phyloP scores from a whole-genome alignment of 2,329 filamentous ascomycete species.

The Graphilbum sp. region DNA sequence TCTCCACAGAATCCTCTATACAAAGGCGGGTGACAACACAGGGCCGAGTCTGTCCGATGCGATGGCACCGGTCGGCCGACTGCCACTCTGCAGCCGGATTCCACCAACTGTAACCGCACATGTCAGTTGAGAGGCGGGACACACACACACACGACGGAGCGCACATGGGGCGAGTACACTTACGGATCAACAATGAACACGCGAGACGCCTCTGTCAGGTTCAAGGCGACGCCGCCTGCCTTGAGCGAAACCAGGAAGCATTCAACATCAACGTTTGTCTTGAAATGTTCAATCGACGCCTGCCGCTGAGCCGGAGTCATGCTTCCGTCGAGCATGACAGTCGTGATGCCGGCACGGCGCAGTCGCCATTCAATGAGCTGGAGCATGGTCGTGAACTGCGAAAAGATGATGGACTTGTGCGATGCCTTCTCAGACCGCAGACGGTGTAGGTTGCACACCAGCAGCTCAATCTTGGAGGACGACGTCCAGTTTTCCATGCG shows the following conservation, averaged over 20 bases:
- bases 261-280: slow-evolving; percentile 86
- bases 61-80: slow-evolving; percentile 82
- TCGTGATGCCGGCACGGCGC: slow-evolving; percentile 90
- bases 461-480: slow-evolving; percentile 92
- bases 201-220: slow-evolving; percentile 82
- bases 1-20: slow-evolving; percentile 95
- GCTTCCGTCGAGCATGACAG: slow-evolving; percentile 92
- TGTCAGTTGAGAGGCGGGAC: slow-evolving; percentile 10
- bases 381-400: slow-evolving; percentile 92
- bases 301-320: slow-evolving; percentile 93
- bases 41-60: slow-evolving; percentile 85
- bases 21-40: slow-evolving; percentile 89
- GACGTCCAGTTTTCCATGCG: slow-evolving; percentile 98
- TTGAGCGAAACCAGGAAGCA: slow-evolving; percentile 94
- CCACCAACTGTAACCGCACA: slow-evolving; percentile 65
- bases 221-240: slow-evolving; percentile 87
- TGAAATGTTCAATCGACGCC: slow-evolving; percentile 89
- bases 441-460: slow-evolving; percentile 87
- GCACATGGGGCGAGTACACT: no score
- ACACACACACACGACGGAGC: not conserved
- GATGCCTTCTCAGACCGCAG: slow-evolving; percentile 84
- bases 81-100: slow-evolving; percentile 99
- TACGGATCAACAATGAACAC: slow-evolving; percentile 95
- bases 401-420: slow-evolving; percentile 94
- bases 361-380: slow-evolving; percentile 95